Conservation (phyloP, 192 early-diverging fungal species). For the Umbelopsis sp. region DNA sequence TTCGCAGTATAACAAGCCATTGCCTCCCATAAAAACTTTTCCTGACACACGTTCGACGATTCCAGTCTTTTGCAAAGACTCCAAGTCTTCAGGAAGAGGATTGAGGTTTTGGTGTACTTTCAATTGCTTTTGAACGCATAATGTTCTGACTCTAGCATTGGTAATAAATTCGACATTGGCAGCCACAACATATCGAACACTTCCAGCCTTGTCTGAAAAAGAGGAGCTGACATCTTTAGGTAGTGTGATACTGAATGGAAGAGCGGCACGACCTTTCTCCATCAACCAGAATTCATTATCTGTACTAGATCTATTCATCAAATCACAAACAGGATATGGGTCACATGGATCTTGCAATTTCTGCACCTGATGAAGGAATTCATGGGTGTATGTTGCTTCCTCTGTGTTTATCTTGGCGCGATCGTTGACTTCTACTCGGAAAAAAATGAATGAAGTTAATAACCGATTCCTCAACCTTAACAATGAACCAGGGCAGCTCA, state of each 20-base stretch:
- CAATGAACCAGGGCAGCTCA: neutral
- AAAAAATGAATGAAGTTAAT: neutral
- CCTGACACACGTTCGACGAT: neutral
- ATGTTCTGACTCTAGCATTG: slow-evolving; percentile 3
- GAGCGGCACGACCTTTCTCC: slow-evolving; percentile 11
- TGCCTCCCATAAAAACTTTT: slow-evolving; percentile 1
- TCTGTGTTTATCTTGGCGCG: slow-evolving; percentile 3
- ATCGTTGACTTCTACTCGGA: slow-evolving; percentile 14
- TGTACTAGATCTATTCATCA: neutral
- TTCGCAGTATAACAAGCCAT: neutral
- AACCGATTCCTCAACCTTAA: neutral
- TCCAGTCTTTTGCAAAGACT: neutral
- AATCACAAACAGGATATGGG: slow-evolving; percentile 3
- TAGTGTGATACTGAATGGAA: neutral
- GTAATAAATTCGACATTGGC: neutral
- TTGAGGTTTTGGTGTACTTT: neutral
- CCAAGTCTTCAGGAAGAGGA: neutral
- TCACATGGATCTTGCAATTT: neutral
- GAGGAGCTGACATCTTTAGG: neutral
- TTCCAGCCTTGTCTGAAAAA: neutral
- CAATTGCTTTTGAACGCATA: neutral
- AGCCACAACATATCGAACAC: neutral
- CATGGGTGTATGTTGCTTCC: neutral
- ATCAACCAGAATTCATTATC: slow-evolving; percentile 4
- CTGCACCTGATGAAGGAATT: slow-evolving; percentile 7